Evolutionary conservation across 495 filamentous ascomycete species (phyloP).

Genomic region (Cladorrhinum samala): DNA sequence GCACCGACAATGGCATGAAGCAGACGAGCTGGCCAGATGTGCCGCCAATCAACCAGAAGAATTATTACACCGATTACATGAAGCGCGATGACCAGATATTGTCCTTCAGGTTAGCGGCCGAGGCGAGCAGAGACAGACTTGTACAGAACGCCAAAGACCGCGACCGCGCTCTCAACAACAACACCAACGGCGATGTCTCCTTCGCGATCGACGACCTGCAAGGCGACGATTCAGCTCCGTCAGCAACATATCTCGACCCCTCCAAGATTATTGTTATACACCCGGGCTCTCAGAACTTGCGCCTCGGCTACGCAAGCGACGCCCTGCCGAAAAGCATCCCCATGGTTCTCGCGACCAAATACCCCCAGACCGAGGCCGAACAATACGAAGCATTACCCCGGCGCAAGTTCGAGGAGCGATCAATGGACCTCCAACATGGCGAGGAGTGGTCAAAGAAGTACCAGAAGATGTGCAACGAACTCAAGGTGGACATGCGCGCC

Average conservation of each 20-base stretch:
- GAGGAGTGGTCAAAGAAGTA: constrained; percentile 78
- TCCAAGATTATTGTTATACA: constrained; percentile 95
- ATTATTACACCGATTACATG: constrained; percentile 98
- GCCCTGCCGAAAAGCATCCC: constrained; percentile 89
- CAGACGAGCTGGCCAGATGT: constrained; percentile 90
- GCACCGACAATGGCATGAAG: constrained; percentile 97
- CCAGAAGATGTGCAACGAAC: constrained; percentile 70
- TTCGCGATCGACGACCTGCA: constrained; percentile 50
- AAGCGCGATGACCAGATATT: constrained; percentile 97
- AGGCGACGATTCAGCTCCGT: constrained; percentile 50
- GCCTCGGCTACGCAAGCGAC: constrained; percentile 90
- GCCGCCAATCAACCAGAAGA: constrained; percentile 94
- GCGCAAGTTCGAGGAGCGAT: constrained; percentile 65
- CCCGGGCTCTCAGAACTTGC: constrained; percentile 93
- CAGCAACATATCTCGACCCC: constrained; percentile 54
- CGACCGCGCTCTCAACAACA: constrained; percentile 77
- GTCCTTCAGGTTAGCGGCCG: constrained; percentile 76
- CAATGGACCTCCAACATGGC: constrained; percentile 77
- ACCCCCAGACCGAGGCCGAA: constrained; percentile 70
- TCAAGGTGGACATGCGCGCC: constrained; percentile 81
- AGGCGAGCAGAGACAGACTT: constrained; percentile 72
- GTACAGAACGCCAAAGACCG: constrained; percentile 77
- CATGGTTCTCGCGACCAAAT: constrained; percentile 81
- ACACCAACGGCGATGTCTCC: constrained; percentile 57
- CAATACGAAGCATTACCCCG: constrained; percentile 83